Evolutionary conservation across 208 protist species (phyloP).

Genomic region (Leptomonas pyrrhocoris): DNA sequence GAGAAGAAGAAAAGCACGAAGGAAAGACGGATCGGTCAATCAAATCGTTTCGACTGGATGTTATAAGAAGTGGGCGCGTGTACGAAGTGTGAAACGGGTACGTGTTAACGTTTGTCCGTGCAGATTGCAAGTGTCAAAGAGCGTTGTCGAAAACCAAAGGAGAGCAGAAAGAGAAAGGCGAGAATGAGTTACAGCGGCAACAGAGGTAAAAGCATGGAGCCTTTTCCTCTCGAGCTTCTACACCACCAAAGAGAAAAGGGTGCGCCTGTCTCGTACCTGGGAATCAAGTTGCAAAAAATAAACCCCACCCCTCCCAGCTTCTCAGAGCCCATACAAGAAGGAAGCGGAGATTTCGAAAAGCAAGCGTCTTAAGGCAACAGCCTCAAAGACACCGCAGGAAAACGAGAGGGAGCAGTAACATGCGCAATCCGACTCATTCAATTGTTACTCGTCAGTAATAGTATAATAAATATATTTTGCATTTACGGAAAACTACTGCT

Average conservation of each 20-base stretch:
- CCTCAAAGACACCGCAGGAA: too few relatives aligned
- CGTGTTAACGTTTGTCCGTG: too few relatives aligned
- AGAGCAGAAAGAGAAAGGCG: constrained; percentile 3
- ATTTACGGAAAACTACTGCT: neutral
- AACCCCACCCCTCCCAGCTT: neutral
- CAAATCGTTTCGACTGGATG: neutral
- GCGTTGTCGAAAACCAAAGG: constrained; percentile 1
- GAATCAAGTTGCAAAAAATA: neutral
- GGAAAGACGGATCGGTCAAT: constrained; percentile 10
- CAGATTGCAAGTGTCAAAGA: too few relatives aligned
- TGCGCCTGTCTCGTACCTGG: neutral
- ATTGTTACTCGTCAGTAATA: too few relatives aligned
- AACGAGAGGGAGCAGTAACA: too few relatives aligned
- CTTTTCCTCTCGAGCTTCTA: too few relatives aligned
- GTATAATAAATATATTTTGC: too few relatives aligned
- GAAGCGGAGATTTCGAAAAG: neutral
- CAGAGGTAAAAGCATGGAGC: too few relatives aligned
- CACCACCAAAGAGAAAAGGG: too few relatives aligned
- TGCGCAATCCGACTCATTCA: too few relatives aligned
- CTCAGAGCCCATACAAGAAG: neutral
- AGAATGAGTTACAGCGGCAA: neutral
- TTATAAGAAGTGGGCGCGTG: neutral
- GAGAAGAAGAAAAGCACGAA: constrained; percentile 6
- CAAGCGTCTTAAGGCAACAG: too few relatives aligned
- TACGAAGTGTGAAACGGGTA: too few relatives aligned